Evolutionary conservation across 164 flowering plant species (phyloP), one percentile per base, ranked within the genome.

Genomic region (Magnolia sinica): DNA sequence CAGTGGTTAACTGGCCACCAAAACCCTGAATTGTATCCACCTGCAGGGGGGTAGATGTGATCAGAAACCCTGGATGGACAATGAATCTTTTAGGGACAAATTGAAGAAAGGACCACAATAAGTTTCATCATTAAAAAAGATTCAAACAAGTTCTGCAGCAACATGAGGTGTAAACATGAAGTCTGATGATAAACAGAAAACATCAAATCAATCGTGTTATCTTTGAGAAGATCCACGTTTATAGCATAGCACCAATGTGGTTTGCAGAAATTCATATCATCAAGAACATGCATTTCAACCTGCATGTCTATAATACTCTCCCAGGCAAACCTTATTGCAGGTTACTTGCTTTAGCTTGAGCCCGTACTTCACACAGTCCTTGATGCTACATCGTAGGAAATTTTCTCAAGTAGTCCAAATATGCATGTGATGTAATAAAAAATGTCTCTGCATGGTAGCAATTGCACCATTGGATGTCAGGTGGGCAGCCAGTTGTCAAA

Each of bases 1-100:
- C 94, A 78, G 91, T 87, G 76, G 97, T 94, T 93, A 84, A 87
- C 85, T 92, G 99, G 76, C 99, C 99, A 74, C 99, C 97, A 84
- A 97, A 92, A 70, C 90, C 86, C 83, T 94, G 94, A 81, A 96
- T 81, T 61, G 92, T 96, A 79, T 92, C 90, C 76, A 94, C 98
- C 98, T 96, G 90, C 78, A 84, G 75, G 19, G 13, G 75, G 1
- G 49, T 19, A 50, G 50, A 10, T 10, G 50, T 50, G 2, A 67
- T 49, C n/a, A 67, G 63, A 24, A 66, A 19, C 24, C 18, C 71
- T 13, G 45, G 23, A 51, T 7, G 58, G 4, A 31, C 20, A 8
- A 22, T 2, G 20, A 18, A 11, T 2, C 23, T 6, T 0, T 29
- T 27, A 58, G 7, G 45, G 16, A 70, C 10, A 45, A 16, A 19